Percentiles rank a stretch among this genome's conserved stretches.
phyloP scores from a whole-genome alignment of 768 basidiomycete genomes.

The Suillus alpinus region DNA sequence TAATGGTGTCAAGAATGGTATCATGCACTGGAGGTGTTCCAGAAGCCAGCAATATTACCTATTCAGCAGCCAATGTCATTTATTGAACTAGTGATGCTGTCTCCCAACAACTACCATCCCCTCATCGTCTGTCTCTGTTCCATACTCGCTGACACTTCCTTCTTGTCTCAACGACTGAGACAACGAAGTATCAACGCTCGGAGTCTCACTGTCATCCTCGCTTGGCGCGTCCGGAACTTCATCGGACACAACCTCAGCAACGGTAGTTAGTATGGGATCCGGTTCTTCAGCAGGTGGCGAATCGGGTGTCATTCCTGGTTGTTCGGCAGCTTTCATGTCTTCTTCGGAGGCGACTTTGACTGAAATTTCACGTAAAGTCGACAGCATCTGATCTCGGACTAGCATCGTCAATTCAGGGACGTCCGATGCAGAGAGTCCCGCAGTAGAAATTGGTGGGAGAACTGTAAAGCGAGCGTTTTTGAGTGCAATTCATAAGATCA shows the following conservation, averaged over 20 bases:
- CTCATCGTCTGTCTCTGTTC: constrained; percentile 79
- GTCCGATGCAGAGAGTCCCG: constrained; percentile 67
- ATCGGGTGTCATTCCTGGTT: constrained; percentile 22
- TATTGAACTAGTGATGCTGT: constrained; percentile 34
- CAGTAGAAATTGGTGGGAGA: constrained; percentile 83
- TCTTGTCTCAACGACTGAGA: constrained; percentile 37
- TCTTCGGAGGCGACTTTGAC: constrained; percentile 37
- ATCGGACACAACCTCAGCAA: constrained; percentile 34
- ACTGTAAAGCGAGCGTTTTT: constrained; percentile 46
- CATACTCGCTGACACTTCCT: constrained; percentile 65
- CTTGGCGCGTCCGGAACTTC: constrained; percentile 16
- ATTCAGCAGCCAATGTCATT: background rate
- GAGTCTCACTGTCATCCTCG: constrained; percentile 22
- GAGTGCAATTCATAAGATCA: constrained; percentile 4
- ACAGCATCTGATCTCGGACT: constrained; percentile 79
- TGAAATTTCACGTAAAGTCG: constrained; percentile 75
- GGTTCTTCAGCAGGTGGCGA: constrained; percentile 10
- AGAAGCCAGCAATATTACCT: background rate
- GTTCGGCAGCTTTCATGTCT: constrained; percentile 13
- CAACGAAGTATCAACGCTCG: constrained; percentile 23
- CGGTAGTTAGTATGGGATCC: background rate
- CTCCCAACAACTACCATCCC: constrained; percentile 77
- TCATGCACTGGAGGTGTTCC: background rate
- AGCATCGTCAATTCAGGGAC: constrained; percentile 61
- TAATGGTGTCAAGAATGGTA: constrained; percentile 8